Evolutionary conservation across 148 eudicot genomes (phyloP).

Genomic region (Tetragonia tetragonoides): DNA sequence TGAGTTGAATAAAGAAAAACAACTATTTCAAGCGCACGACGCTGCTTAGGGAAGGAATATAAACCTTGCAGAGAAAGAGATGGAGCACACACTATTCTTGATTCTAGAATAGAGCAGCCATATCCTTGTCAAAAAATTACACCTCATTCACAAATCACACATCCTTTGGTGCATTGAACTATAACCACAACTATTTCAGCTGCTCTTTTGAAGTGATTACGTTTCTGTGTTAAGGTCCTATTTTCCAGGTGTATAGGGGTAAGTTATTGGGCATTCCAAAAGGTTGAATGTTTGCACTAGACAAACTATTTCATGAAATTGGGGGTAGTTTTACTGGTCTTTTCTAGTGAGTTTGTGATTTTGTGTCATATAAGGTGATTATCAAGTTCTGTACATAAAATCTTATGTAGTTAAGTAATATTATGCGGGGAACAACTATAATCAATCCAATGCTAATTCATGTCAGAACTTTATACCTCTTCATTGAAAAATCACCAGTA

Average conservation of each 20-base stretch:
- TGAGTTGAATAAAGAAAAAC: too few species aligned
- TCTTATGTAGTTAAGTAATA: neutral
- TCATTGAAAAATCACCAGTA: too few species aligned
- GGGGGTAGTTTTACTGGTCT: neutral
- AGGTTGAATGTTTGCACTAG: neutral
- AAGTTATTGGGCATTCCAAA: neutral
- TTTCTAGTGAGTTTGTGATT: neutral
- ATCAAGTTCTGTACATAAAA: neutral
- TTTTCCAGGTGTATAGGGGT: neutral
- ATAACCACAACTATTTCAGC: too few species aligned
- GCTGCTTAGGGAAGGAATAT: too few species aligned
- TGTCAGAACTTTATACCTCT: neutral
- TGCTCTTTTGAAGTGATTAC: too few species aligned
- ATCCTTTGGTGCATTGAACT: too few species aligned
- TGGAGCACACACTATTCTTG: too few species aligned
- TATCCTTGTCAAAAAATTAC: neutral
- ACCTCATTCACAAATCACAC: neutral
- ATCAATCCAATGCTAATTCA: neutral
- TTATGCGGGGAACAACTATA: neutral
- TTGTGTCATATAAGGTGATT: neutral
- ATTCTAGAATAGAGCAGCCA: neutral
- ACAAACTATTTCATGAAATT: neutral
- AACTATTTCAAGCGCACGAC: too few species aligned
- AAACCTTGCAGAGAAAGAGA: too few species aligned
- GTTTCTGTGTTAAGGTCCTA: slow-evolving; percentile 1